Percentiles rank a stretch among this genome's conserved stretches.
phyloP scores from a whole-genome alignment of 305 asterid species.

The Salvia sclarea region DNA sequence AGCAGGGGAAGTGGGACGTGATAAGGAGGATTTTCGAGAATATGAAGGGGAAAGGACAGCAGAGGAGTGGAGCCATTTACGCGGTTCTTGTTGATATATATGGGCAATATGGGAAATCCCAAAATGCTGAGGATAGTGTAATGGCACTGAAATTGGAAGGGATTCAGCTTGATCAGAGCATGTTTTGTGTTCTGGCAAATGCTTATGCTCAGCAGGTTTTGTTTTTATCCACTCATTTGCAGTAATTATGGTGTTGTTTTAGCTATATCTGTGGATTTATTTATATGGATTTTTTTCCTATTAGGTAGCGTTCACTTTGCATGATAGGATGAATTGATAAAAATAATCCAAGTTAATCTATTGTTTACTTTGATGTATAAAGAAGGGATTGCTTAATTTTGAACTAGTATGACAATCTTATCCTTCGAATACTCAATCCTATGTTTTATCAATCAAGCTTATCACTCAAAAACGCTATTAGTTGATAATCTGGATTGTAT shows the following conservation, averaged over 20 bases:
- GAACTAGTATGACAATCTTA: no score
- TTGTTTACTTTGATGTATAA: no score
- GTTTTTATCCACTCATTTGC: background rate
- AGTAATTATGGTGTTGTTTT: background rate
- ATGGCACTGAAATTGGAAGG: constrained; percentile 68
- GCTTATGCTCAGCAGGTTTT: constrained; percentile 88
- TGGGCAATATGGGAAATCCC: constrained; percentile 78
- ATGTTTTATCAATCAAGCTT: no score
- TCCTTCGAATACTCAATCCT: no score
- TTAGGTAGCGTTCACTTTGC: no score
- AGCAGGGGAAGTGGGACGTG: constrained; percentile 75
- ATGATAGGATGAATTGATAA: no score
- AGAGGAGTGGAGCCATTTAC: constrained; percentile 69
- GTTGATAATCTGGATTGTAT: background rate
- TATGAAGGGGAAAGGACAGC: constrained; percentile 64
- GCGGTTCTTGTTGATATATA: constrained; percentile 77
- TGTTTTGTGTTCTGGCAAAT: constrained; percentile 82
- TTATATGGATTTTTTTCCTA: background rate
- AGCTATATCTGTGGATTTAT: background rate
- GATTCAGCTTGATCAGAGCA: constrained; percentile 62
- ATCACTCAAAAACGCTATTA: no score
- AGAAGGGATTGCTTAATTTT: no score
- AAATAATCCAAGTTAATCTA: no score
- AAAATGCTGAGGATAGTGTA: constrained; percentile 66
- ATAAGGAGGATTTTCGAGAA: constrained; percentile 53